A percentile compares a stretch with the other conserved stretches of the same genome.
phyloP scores from a whole-genome alignment of 2,329 filamentous ascomycete species.

The Pseudocercospora ulei region DNA sequence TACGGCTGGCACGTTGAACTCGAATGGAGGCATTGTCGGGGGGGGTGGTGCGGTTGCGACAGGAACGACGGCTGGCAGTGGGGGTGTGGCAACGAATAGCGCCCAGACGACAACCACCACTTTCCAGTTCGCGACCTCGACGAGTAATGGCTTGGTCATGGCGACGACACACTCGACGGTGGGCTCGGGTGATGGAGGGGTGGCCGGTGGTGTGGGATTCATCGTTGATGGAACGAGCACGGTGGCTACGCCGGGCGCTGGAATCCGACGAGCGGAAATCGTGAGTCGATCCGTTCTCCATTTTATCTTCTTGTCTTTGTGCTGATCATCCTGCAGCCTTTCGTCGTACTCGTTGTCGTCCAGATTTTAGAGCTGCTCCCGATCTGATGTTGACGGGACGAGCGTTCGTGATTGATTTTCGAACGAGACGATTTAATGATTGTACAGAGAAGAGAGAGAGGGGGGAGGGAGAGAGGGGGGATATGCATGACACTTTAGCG shows the following conservation, averaged over 20 bases:
- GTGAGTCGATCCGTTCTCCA: constrained; percentile 25
- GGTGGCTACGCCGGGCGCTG: constrained; percentile 32
- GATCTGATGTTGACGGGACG: constrained; percentile 16
- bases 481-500: no score
- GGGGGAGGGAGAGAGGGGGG: no score
- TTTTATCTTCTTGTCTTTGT: not conserved
- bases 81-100: constrained; percentile 16
- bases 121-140: constrained; percentile 21
- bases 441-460: constrained; percentile 14
- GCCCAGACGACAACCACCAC: constrained; percentile 24
- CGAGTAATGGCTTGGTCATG: constrained; percentile 23
- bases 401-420: not conserved
- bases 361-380: constrained; percentile 25
- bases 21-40: constrained; percentile 25
- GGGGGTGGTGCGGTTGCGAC: constrained; percentile 20
- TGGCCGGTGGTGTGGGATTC: constrained; percentile 24
- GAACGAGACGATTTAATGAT: constrained; percentile 10
- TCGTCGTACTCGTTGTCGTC: constrained; percentile 24
- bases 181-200: constrained; percentile 13
- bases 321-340: constrained; percentile 26
- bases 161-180: constrained; percentile 19
- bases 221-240: constrained; percentile 29
- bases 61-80: constrained; percentile 18
- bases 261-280: constrained; percentile 25
- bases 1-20: constrained; percentile 31